Conservation (phyloP, 352 stramenopile genomes). For the Globisporangium paddicum region DNA sequence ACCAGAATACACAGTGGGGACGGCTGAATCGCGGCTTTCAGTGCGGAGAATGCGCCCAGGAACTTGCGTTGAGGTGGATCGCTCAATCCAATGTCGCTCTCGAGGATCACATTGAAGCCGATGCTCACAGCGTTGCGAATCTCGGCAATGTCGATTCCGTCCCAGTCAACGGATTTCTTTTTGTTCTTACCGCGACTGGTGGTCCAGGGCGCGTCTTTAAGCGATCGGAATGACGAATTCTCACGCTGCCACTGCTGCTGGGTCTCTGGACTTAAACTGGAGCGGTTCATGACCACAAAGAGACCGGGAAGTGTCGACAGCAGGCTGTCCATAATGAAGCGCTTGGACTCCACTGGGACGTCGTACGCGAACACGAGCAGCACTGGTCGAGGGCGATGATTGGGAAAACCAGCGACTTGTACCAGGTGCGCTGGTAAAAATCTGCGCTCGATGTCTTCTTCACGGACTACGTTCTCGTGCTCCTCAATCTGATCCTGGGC, state of each 20-base stretch:
- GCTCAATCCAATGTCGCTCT: conserved; percentile 69
- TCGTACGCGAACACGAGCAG: conserved; percentile 69
- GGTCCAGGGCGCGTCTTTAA: background rate
- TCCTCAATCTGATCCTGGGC: conserved; percentile 32
- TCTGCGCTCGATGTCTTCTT: conserved; percentile 36
- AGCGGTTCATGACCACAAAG: conserved; percentile 64
- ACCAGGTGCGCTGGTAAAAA: conserved; percentile 58
- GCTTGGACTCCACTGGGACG: conserved; percentile 37
- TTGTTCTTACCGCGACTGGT: background rate
- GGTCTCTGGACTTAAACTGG: background rate
- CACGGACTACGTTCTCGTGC: conserved; percentile 21
- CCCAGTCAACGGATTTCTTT: conserved; percentile 1
- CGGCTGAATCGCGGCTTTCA: conserved; percentile 65
- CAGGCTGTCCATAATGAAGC: conserved; percentile 34
- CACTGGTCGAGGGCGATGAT: conserved; percentile 46
- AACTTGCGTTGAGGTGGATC: conserved; percentile 57
- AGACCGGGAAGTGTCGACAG: conserved; percentile 51
- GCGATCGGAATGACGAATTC: conserved; percentile 12
- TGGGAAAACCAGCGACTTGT: conserved; percentile 22
- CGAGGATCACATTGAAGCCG: conserved; percentile 64
- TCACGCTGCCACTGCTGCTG: background rate
- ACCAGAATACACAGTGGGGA: conserved; percentile 62
- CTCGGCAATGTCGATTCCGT: conserved; percentile 23
- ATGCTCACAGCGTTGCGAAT: conserved; percentile 34
- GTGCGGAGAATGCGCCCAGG: conserved; percentile 45